phyloP scores from a whole-genome alignment of 2,329 filamentous ascomycete species.

The Microdochium paspali region DNA sequence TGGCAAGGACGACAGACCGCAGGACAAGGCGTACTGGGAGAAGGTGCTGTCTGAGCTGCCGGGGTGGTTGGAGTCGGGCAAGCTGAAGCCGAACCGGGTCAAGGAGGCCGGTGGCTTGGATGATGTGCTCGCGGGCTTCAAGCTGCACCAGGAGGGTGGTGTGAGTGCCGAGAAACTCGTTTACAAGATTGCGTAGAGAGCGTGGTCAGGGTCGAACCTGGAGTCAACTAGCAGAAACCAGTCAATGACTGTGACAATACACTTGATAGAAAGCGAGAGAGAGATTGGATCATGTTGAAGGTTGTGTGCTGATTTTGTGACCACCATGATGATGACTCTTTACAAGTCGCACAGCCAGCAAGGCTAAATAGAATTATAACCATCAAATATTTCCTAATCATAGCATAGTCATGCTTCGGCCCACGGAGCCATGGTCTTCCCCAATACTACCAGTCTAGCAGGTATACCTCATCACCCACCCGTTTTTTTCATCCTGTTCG shows the following conservation, averaged over 20 bases:
- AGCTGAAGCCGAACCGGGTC: slow-evolving; percentile 18
- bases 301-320: too few species aligned
- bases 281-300: too few species aligned
- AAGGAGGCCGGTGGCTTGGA: slow-evolving; percentile 17
- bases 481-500: slow-evolving; percentile 18
- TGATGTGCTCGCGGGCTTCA: slow-evolving; percentile 15
- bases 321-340: too few species aligned
- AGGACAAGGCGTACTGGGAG: slow-evolving; percentile 21
- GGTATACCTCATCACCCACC: slow-evolving; percentile 13
- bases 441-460: neutral
- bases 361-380: too few species aligned
- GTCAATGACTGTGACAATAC: too few species aligned
- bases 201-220: too few species aligned
- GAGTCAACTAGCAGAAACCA: too few species aligned
- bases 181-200: slow-evolving; percentile 17
- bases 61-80: slow-evolving; percentile 13
- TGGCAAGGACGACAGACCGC: slow-evolving; percentile 10
- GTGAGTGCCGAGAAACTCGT: slow-evolving; percentile 22
- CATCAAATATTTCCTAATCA: too few species aligned
- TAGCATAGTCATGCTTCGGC: too few species aligned
- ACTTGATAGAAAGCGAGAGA: too few species aligned
- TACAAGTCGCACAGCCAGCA: too few species aligned
- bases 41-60: slow-evolving; percentile 19
- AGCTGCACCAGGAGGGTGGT: slow-evolving; percentile 15
- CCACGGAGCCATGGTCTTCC: neutral